Evolutionary conservation across 345 rosid species (phyloP).

Genomic region (Rhodomyrtus tomentosa): DNA sequence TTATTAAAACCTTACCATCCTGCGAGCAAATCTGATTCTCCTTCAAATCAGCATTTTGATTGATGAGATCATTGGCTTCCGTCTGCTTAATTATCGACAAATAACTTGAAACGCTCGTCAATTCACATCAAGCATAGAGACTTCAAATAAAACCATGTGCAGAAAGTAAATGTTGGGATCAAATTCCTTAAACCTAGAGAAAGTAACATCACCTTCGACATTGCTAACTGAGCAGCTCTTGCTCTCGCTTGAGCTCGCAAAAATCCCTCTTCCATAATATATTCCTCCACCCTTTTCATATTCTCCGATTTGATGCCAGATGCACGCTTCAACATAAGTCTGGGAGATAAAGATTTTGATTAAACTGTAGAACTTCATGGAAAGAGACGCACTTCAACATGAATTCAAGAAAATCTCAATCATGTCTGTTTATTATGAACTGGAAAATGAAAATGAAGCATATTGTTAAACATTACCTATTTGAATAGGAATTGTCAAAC

Average conservation of each 20-base stretch:
- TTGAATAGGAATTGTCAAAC: background rate
- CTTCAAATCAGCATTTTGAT: background rate
- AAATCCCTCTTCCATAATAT: background rate
- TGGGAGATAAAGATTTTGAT: background rate
- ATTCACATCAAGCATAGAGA: background rate
- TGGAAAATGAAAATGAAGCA: background rate
- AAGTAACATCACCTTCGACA: background rate
- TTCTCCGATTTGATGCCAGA: background rate
- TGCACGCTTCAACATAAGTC: background rate
- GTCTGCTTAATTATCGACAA: background rate
- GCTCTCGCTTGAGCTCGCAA: background rate
- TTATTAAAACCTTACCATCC: background rate
- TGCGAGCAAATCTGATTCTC: background rate
- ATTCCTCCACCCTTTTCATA: background rate
- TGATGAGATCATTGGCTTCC: background rate
- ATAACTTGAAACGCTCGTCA: background rate
- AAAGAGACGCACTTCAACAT: no score
- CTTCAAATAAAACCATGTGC: background rate
- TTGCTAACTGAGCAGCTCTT: background rate
- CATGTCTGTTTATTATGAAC: background rate
- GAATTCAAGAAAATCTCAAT: no score
- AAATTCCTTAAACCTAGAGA: background rate
- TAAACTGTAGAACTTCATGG: no score
- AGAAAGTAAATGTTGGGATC: background rate
- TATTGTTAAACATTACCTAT: background rate